Evolutionary conservation across 1,284 basidiomycete genomes (phyloP).

Genomic region (Xanthoconium separans): DNA sequence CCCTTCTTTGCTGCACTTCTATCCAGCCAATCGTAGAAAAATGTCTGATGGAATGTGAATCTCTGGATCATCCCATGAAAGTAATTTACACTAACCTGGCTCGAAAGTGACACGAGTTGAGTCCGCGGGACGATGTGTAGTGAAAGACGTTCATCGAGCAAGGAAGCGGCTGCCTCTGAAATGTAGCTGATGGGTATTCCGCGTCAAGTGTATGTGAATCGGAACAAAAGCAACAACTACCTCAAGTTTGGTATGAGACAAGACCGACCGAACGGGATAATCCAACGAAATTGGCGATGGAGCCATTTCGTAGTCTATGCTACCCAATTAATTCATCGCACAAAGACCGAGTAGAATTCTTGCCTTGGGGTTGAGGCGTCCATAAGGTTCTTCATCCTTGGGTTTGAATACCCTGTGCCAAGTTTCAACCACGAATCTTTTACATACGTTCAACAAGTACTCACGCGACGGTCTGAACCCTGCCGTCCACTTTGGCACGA

Average conservation of each 20-base stretch:
- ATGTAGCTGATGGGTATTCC: constrained; percentile 45
- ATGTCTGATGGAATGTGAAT: constrained; percentile 50
- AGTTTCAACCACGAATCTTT: constrained; percentile 3
- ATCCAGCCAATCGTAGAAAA: constrained; percentile 90
- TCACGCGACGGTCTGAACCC: constrained; percentile 76
- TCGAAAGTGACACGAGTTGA: constrained; percentile 79
- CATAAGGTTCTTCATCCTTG: constrained; percentile 88
- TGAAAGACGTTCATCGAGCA: constrained; percentile 75
- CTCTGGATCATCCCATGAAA: constrained; percentile 1
- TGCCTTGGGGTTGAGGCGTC: constrained; percentile 80
- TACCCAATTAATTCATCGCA: constrained; percentile 5
- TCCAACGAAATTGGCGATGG: constrained; percentile 81
- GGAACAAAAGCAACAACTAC: constrained; percentile 34
- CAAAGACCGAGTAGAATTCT: not conserved
- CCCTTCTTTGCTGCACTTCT: constrained; percentile 76
- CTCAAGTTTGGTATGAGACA: constrained; percentile 86
- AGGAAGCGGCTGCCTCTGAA: constrained; percentile 82
- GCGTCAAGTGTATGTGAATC: constrained; percentile 1
- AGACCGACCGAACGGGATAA: constrained; percentile 81
- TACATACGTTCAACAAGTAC: constrained; percentile 27
- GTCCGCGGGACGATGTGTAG: constrained; percentile 86
- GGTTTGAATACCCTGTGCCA: constrained; percentile 78
- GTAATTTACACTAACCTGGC: constrained; percentile 50
- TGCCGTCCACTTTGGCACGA: constrained; percentile 67
- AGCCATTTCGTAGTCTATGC: constrained; percentile 85